These are phyloP conservation scores for Globisporangium heterothallicum DNA, from an alignment of 352 stramenopile species.

Conservation along the genomic window DNA sequence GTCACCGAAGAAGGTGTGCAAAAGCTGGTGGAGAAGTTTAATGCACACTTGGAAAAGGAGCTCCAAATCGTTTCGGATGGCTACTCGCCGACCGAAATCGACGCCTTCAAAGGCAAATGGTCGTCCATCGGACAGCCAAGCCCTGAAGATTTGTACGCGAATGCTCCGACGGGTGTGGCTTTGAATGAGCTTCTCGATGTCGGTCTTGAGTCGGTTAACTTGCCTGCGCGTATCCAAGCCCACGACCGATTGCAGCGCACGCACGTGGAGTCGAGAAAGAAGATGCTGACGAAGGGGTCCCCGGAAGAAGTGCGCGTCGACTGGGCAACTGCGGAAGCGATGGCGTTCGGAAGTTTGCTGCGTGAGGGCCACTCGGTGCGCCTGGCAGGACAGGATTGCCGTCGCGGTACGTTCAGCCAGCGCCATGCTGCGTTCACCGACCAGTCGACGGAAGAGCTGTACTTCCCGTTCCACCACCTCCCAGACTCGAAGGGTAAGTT, in stretches of 20 bases:
- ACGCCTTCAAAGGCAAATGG: constrained; percentile 79
- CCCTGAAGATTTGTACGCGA: constrained; percentile 45
- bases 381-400: constrained; percentile 83
- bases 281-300: constrained; percentile 48
- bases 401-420: constrained; percentile 87
- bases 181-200: constrained; percentile 53
- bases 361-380: constrained; percentile 79
- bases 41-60: constrained; percentile 63
- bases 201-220: constrained; percentile 53
- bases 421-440: constrained; percentile 84
- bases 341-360: constrained; percentile 85
- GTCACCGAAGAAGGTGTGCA: constrained; percentile 51
- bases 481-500: constrained; percentile 34
- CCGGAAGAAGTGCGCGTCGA: constrained; percentile 57
- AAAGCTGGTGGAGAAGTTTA: constrained; percentile 50
- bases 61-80: constrained; percentile 43
- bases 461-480: constrained; percentile 74
- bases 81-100: constrained; percentile 61
- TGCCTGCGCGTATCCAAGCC: constrained; percentile 46
- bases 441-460: constrained; percentile 67
- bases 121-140: constrained; percentile 40
- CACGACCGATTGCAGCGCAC: constrained; percentile 77
- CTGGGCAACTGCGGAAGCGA: constrained; percentile 84
- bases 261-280: constrained; percentile 67
- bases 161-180: constrained; percentile 45